These are phyloP conservation scores for Starmera dryadoides DNA, from an alignment of 805 yeast species.

Conservation along the genomic window DNA sequence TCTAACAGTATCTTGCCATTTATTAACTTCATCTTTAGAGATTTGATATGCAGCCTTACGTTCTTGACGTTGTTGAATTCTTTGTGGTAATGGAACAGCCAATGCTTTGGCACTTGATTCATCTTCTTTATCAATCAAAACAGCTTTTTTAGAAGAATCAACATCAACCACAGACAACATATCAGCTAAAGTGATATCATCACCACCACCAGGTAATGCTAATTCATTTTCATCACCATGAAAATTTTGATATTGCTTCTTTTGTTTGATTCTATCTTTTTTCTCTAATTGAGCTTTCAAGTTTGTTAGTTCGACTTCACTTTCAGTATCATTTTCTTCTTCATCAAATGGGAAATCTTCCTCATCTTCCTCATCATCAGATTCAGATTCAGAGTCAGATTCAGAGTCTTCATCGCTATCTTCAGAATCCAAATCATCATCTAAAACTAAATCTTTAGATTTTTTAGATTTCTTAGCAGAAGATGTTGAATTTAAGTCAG, in stretches of 20 bases:
- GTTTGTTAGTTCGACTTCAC: constrained; percentile 47
- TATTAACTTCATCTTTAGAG: constrained; percentile 76
- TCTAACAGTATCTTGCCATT: constrained; percentile 83
- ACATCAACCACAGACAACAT: constrained; percentile 64
- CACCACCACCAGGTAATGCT: constrained; percentile 53
- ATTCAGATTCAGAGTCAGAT: constrained; percentile 7
- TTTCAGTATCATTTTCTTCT: constrained; percentile 41
- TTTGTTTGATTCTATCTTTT: constrained; percentile 31
- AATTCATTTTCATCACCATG: constrained; percentile 62
- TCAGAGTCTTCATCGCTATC: too few relatives aligned
- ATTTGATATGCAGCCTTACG: constrained; percentile 87
- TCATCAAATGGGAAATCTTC: constrained; percentile 33
- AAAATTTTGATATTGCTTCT: constrained; percentile 43
- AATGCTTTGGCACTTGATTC: constrained; percentile 41
- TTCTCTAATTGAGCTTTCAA: constrained; percentile 30
- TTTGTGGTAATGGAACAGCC: constrained; percentile 76
- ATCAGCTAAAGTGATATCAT: constrained; percentile 58
- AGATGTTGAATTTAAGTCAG: constrained; percentile 26
- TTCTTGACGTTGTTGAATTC: constrained; percentile 80
- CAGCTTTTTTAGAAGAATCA: constrained; percentile 41
- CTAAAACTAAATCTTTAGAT: constrained; percentile 11
- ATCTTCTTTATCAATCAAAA: constrained; percentile 32
- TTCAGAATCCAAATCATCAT: constrained; percentile 20
- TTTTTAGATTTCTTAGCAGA: constrained; percentile 22
- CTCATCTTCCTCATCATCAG: constrained; percentile 17